Evolutionary conservation across 495 filamentous ascomycete genomes (phyloP).

Genomic region (Hyaloscypha variabilis): DNA sequence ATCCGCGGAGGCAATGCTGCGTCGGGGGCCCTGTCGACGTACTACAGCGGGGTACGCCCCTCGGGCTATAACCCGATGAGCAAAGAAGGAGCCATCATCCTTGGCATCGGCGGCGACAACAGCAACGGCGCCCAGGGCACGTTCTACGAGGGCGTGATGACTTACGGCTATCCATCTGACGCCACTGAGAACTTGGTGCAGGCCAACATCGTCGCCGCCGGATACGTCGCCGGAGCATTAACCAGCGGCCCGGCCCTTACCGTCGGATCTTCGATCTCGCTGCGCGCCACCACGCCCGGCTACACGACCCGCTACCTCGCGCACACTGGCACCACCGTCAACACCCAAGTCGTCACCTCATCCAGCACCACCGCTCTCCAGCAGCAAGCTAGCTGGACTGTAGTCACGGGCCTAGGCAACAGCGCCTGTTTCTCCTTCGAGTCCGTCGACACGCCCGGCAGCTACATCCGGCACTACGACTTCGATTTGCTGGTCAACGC

Average conservation of each 20-base stretch:
- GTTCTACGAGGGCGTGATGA: constrained; percentile 66
- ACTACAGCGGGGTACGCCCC: constrained; percentile 55
- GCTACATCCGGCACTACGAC: constrained; percentile 54
- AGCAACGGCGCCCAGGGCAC: constrained; percentile 57
- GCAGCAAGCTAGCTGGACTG: constrained; percentile 55
- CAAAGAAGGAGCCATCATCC: constrained; percentile 64
- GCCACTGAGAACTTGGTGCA: constrained; percentile 57
- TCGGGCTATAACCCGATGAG: constrained; percentile 61
- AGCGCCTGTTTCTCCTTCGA: constrained; percentile 59
- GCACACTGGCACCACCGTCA: constrained; percentile 47
- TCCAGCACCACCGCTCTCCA: constrained; percentile 49
- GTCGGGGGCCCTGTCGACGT: constrained; percentile 56
- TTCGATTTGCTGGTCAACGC: constrained; percentile 49
- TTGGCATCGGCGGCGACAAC: constrained; percentile 62
- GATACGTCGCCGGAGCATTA: constrained; percentile 49
- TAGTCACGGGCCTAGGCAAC: constrained; percentile 53
- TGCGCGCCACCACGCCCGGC: constrained; percentile 51
- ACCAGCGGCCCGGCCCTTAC: constrained; percentile 50
- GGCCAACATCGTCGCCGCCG: constrained; percentile 59
- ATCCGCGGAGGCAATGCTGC: constrained; percentile 56
- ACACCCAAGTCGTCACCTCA: constrained; percentile 55
- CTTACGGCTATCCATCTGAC: constrained; percentile 57
- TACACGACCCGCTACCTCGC: constrained; percentile 54
- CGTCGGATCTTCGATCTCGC: constrained; percentile 51
- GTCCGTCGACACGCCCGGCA: constrained; percentile 55